Percentiles rank a stretch among this genome's conserved stretches.
These are phyloP conservation scores for Xylaria sp. DNA, from an alignment of 2,329 filamentous ascomycete species.

Conservation along the genomic window DNA sequence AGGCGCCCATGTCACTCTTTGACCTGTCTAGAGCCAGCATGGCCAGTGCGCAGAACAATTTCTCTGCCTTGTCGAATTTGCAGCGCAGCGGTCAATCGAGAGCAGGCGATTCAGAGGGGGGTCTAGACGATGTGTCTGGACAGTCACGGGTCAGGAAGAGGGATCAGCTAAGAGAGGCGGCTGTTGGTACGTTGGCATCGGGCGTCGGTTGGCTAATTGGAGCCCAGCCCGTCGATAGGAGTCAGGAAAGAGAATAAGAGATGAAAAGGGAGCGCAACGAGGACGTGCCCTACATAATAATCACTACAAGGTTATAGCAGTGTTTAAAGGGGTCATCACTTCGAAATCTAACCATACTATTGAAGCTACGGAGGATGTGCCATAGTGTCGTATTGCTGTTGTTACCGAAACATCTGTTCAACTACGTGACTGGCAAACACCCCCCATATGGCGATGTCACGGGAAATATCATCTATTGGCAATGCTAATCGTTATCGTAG, in stretches of 20 bases:
- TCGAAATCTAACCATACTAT: background rate
- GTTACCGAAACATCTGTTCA: background rate
- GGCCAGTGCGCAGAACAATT: conserved; percentile 67
- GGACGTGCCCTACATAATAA: background rate
- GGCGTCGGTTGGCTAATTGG: conserved; percentile 76
- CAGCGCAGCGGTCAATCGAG: conserved; percentile 56
- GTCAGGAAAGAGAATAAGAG: conserved; percentile 43
- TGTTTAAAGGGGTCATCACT: conserved; percentile 3
- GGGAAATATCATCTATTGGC: background rate
- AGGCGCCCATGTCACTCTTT: conserved; percentile 73
- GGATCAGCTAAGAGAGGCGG: conserved; percentile 75
- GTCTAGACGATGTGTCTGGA: conserved; percentile 46
- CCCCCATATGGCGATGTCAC: background rate
- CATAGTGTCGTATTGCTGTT: background rate
- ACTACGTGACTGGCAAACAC: background rate
- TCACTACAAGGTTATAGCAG: background rate
- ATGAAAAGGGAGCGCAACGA: conserved; percentile 19
- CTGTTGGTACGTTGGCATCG: conserved; percentile 73
- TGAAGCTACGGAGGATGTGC: background rate
- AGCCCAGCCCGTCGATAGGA: conserved; percentile 57
- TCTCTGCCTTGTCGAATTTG: conserved; percentile 66
- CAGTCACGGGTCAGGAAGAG: conserved; percentile 69
- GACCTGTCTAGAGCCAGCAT: conserved; percentile 72
- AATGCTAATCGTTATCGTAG: background rate
- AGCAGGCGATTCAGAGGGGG: conserved; percentile 46